These are phyloP conservation scores for Cornus controversa DNA, from an alignment of 148 eudicot species.

Conservation along the genomic window DNA sequence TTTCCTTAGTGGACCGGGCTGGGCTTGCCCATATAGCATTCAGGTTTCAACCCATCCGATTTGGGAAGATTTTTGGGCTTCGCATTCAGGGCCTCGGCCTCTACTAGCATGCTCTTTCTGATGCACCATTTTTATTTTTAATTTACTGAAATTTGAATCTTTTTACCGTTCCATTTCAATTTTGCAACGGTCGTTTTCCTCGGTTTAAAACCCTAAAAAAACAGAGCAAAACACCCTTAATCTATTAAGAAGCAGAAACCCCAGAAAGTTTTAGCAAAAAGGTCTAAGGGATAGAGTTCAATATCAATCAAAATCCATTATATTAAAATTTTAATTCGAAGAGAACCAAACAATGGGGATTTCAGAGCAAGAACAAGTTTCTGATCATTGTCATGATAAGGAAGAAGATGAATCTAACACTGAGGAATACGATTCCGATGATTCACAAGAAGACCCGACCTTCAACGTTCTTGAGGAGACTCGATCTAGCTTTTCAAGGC, in stretches of 20 bases:
- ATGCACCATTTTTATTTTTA: not conserved
- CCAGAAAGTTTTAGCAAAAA: not conserved
- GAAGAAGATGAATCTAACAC: conserved; percentile 26
- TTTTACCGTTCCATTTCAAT: not conserved
- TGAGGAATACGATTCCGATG: conserved; percentile 42
- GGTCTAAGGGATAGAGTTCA: too few species aligned
- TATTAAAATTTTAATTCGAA: not conserved
- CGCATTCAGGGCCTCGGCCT: too few species aligned
- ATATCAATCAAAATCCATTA: not conserved
- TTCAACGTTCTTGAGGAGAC: conserved; percentile 34
- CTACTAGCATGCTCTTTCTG: too few species aligned
- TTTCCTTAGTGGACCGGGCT: too few species aligned
- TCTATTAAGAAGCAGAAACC: not conserved
- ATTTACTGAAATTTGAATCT: not conserved
- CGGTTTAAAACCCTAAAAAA: not conserved
- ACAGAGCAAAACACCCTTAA: not conserved
- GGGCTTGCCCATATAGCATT: too few species aligned
- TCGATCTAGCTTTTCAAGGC: conserved; percentile 30
- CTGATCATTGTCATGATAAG: not conserved
- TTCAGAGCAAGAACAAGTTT: not conserved
- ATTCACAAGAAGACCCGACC: conserved; percentile 55
- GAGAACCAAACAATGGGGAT: conserved; percentile 13
- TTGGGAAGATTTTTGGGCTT: not conserved
- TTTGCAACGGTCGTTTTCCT: conserved; percentile 8
- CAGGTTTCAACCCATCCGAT: not conserved